Evolutionary conservation across 306 rosid genomes (phyloP).

Genomic region (Pterocarpus macrocarpus): DNA sequence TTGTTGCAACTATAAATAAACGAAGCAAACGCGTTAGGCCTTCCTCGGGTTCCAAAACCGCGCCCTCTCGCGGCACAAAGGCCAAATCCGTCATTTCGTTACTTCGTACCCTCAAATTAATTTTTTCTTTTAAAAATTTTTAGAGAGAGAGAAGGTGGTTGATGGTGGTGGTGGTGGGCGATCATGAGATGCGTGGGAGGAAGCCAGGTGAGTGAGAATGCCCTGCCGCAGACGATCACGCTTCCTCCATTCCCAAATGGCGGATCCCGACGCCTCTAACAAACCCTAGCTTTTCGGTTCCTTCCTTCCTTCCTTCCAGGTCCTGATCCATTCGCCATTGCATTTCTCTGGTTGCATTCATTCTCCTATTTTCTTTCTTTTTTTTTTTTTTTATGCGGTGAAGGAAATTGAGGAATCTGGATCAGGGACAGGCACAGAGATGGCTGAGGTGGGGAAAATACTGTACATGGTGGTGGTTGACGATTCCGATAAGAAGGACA

Average conservation of each 20-base stretch:
- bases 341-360: background rate
- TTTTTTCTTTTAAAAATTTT: background rate
- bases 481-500: constrained; percentile 54
- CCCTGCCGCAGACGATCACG: background rate
- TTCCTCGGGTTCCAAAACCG: background rate
- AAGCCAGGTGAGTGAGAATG: constrained; percentile 16
- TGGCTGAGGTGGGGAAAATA: constrained; percentile 48
- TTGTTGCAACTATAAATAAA: background rate
- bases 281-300: constrained; percentile 24
- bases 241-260: constrained; percentile 28
- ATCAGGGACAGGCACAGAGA: constrained; percentile 26
- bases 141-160: background rate
- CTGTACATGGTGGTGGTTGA: constrained; percentile 61
- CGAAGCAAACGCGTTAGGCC: background rate
- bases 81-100: constrained; percentile 41
- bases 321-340: background rate
- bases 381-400: background rate
- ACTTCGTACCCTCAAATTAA: background rate
- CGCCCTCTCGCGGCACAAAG: background rate
- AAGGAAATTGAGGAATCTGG: constrained; percentile 15
- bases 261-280: constrained; percentile 22
- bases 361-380: background rate
- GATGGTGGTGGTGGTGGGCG: background rate
- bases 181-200: background rate
- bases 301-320: background rate